These are phyloP conservation scores for Cutaneotrichosporon sp. DNA, from an alignment of 1,284 basidiomycete genomes.

Conservation along the genomic window DNA sequence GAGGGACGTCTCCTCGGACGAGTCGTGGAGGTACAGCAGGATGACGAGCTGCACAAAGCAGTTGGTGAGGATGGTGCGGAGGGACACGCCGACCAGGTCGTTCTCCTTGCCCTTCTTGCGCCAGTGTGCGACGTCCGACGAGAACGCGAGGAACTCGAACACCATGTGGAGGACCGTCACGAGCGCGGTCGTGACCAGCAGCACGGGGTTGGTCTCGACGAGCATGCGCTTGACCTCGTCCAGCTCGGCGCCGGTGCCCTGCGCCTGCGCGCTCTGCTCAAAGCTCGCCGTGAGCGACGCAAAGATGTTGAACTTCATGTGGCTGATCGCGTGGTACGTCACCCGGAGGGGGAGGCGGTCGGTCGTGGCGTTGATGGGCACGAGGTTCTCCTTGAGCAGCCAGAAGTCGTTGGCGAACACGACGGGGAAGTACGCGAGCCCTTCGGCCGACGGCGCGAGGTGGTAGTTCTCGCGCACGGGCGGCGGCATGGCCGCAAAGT, in stretches of 20 bases:
- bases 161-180: slow-evolving; percentile 86
- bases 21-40: slow-evolving; percentile 90
- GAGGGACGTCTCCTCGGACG: slow-evolving; percentile 89
- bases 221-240: slow-evolving; percentile 94
- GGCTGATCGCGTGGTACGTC: slow-evolving; percentile 79
- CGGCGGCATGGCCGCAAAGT: slow-evolving; percentile 64
- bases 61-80: slow-evolving; percentile 81
- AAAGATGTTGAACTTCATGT: slow-evolving; percentile 73
- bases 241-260: slow-evolving; percentile 68
- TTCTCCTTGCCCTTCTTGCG: slow-evolving; percentile 83
- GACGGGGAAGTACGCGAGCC: slow-evolving; percentile 71
- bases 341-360: slow-evolving; percentile 73
- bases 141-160: slow-evolving; percentile 94
- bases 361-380: slow-evolving; percentile 77
- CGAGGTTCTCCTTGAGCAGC: slow-evolving; percentile 73
- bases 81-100: slow-evolving; percentile 58
- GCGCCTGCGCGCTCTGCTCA: slow-evolving; percentile 69
- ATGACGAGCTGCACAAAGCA: slow-evolving; percentile 87
- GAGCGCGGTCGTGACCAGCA: slow-evolving; percentile 69
- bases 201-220: slow-evolving; percentile 89
- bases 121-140: slow-evolving; percentile 92
- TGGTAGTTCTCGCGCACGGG: slow-evolving; percentile 59
- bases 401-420: slow-evolving; percentile 96
- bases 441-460: slow-evolving; percentile 54
- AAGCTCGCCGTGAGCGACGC: slow-evolving; percentile 76